These are phyloP conservation scores for Leccinum subrobustum DNA, from an alignment of 1,284 basidiomycete species.

Conservation along the genomic window DNA sequence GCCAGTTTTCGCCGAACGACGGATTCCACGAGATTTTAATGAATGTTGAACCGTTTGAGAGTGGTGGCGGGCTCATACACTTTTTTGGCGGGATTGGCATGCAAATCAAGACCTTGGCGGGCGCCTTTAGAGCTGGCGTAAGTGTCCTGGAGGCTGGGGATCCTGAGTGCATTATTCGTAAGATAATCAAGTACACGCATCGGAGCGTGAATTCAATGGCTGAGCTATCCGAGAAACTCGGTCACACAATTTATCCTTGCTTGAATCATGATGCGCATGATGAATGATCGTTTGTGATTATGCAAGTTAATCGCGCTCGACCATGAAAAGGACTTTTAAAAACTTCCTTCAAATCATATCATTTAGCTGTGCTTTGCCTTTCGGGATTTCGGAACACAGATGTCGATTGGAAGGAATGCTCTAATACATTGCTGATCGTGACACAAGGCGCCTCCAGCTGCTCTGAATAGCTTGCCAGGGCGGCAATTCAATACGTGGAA, in stretches of 20 bases:
- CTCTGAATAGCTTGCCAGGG: neutral
- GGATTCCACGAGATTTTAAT: neutral
- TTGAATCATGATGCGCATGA: neutral
- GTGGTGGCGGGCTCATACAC: neutral
- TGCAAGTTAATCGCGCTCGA: neutral
- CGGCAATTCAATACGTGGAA: neutral
- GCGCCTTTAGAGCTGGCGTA: neutral
- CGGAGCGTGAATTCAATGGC: neutral
- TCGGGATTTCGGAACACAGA: neutral
- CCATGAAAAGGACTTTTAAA: neutral
- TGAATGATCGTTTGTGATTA: neutral
- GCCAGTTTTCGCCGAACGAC: neutral
- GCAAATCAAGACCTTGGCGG: neutral
- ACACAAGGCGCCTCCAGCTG: too few relatives aligned
- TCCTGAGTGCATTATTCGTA: too few relatives aligned
- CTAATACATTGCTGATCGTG: too few relatives aligned
- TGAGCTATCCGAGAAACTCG: neutral
- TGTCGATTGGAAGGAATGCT: too few relatives aligned
- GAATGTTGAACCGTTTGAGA: neutral
- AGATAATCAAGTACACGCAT: neutral
- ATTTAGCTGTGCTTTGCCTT: neutral
- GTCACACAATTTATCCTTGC: neutral
- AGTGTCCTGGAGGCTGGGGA: neutral
- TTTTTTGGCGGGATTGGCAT: neutral
- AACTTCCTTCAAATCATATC: neutral